Evolutionary conservation across 495 filamentous ascomycete genomes (phyloP).

Genomic region (Physcia stellaris): DNA sequence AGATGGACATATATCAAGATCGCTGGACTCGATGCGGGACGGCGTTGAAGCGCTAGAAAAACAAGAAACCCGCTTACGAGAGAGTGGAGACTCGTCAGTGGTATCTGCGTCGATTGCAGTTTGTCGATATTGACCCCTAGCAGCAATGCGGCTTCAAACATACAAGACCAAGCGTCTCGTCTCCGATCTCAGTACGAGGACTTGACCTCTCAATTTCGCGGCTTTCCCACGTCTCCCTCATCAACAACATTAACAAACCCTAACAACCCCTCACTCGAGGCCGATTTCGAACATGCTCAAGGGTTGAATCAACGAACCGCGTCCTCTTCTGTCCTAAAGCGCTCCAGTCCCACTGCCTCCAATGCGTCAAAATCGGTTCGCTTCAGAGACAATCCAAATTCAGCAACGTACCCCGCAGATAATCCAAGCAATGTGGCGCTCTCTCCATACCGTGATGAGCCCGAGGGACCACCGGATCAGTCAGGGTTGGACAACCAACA

Average conservation of each 20-base stretch:
- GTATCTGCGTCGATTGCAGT: not conserved
- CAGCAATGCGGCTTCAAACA: conserved; percentile 34
- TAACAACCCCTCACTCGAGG: conserved; percentile 50
- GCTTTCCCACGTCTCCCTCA: conserved; percentile 36
- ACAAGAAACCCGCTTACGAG: conserved; percentile 47
- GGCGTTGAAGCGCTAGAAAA: conserved; percentile 65
- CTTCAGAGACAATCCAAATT: conserved; percentile 56
- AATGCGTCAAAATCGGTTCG: conserved; percentile 70
- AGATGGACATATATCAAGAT: conserved; percentile 80
- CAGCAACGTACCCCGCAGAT: conserved; percentile 29
- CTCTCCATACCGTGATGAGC: conserved; percentile 54
- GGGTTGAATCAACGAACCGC: conserved; percentile 23
- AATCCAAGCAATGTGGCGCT: conserved; percentile 43
- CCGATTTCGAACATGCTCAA: conserved; percentile 54
- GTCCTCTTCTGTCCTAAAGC: conserved; percentile 29
- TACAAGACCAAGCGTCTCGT: conserved; percentile 57
- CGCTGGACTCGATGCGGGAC: conserved; percentile 71
- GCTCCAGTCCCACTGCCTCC: conserved; percentile 20
- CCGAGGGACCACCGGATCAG: conserved; percentile 51
- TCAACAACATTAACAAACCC: conserved; percentile 40
- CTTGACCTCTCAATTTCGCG: conserved; percentile 46
- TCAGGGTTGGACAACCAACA: conserved; percentile 64
- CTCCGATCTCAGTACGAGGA: conserved; percentile 42
- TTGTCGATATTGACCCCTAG: not conserved
- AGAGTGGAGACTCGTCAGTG: conserved; percentile 40